These are phyloP conservation scores for Lachnellula hyalina DNA, from an alignment of 2,329 filamentous ascomycete genomes.

Conservation along the genomic window DNA sequence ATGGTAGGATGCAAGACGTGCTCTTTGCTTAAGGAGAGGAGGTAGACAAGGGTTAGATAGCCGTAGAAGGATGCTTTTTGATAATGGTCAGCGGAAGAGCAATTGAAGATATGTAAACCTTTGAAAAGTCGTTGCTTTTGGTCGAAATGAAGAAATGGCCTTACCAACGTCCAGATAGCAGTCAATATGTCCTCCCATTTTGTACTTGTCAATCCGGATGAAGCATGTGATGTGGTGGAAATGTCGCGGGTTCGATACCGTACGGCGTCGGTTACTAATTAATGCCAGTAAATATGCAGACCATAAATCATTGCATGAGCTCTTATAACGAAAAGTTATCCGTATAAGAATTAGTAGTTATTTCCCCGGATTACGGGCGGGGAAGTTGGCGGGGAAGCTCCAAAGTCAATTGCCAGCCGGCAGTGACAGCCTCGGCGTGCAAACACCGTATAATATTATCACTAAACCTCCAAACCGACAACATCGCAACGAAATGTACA, in stretches of 20 bases:
- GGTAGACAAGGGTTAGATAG: slow-evolving; percentile 51
- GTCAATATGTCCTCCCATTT: slow-evolving; percentile 58
- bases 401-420: not conserved
- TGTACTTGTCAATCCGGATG: slow-evolving; percentile 9
- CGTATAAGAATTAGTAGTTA: not conserved
- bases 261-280: too few relatives aligned
- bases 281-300: too few relatives aligned
- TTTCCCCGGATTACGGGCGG: not conserved
- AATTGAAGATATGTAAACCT: not conserved
- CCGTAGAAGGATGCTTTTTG: slow-evolving; percentile 58
- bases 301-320: too few relatives aligned
- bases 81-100: not conserved
- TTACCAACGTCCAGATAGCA: slow-evolving; percentile 63
- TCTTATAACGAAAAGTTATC: not conserved
- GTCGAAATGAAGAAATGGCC: slow-evolving; percentile 15
- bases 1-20: slow-evolving; percentile 49
- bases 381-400: not conserved
- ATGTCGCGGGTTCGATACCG: not conserved
- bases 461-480: not conserved
- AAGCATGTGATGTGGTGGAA: not conserved
- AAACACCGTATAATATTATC: not conserved
- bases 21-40: slow-evolving; percentile 53
- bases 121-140: not conserved
- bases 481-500: not conserved
- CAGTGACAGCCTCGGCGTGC: not conserved